Evolutionary conservation across 495 filamentous ascomycete species (phyloP), one percentile per base, ranked within the genome.

Genomic region (Massariosphaeria phaeospora): DNA sequence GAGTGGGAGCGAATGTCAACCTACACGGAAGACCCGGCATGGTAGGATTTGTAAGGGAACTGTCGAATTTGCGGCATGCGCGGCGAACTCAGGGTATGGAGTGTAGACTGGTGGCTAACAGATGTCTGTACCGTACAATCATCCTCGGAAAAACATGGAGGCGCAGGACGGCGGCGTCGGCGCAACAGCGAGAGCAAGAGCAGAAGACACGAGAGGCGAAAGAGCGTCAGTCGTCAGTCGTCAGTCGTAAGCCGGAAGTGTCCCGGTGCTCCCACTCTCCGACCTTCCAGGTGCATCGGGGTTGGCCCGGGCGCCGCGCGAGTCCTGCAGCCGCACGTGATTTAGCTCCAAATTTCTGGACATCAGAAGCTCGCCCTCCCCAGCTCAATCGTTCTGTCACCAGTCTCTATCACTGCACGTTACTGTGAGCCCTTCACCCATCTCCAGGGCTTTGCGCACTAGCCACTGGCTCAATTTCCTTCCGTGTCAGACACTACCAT

Each of bases 1-100:
- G 46, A 54, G 59, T 15, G 38, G 13, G 36, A 38, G 35, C 41
- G 30, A 36, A 53, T 47, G 29, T 17, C 31, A 34, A 78, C 81
- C 57, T 79, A 95, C 89, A 77, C 48, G 89, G 89, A 71, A 95
- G 82, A 61, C 89, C 88, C 65, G 90, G 89, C 89, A 95, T 95
- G 46, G 63, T 71, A 76, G 76, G 48, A 52, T 54, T 47, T 24
- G 46, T 57, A 50, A 52, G 44, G 34, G 18, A 36, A 6, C 17
- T 17, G 41, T 24, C 13, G 44, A 12, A 36, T 33, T 15, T 49
- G 23, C 55, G 51, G 49, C 61, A 63, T 63, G 21, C 61, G 55
- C 39, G 34, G 30, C 31, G 27, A 51, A 47, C 47, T 63, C 61
- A 72, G 62, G 64, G 55, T 30, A 36, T 57, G 42, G 57, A 43